These are phyloP conservation scores for Cyberlindnera bimundalis DNA, from an alignment of 805 yeast genomes.

Conservation along the genomic window DNA sequence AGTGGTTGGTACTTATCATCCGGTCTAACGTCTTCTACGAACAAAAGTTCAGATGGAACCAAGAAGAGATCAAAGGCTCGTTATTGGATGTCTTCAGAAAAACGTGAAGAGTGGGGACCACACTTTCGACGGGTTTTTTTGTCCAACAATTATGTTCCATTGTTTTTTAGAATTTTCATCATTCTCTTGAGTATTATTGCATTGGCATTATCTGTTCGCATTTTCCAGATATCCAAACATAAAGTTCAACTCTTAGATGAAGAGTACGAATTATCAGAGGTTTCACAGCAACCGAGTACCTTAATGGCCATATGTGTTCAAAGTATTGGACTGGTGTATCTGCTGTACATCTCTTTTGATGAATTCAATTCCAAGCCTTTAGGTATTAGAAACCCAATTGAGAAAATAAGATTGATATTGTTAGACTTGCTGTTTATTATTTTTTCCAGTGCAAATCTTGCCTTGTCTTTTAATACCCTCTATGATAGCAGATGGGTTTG, in stretches of 20 bases:
- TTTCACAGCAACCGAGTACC: slow-evolving; percentile 82
- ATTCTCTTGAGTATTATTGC: slow-evolving; percentile 62
- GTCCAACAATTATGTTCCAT: slow-evolving; percentile 77
- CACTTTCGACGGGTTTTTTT: slow-evolving; percentile 55
- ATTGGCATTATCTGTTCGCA: slow-evolving; percentile 64
- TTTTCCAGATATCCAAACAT: slow-evolving; percentile 41
- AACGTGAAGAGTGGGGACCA: slow-evolving; percentile 62
- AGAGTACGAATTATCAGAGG: slow-evolving; percentile 21
- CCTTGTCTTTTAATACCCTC: slow-evolving; percentile 80
- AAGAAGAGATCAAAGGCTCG: slow-evolving; percentile 53
- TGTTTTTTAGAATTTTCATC: slow-evolving; percentile 62
- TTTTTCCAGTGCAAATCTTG: slow-evolving; percentile 81
- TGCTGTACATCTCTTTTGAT: slow-evolving; percentile 80
- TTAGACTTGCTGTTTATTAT: slow-evolving; percentile 85
- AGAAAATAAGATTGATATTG: slow-evolving; percentile 76
- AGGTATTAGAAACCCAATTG: slow-evolving; percentile 82
- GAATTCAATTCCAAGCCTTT: slow-evolving; percentile 91
- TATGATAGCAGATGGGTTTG: slow-evolving; percentile 86
- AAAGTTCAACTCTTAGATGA: slow-evolving; percentile 14
- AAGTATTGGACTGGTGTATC: slow-evolving; percentile 69
- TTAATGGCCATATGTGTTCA: slow-evolving; percentile 90
- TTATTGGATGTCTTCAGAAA: slow-evolving; percentile 65
- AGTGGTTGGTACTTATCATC: slow-evolving; percentile 8
- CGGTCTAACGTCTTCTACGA: slow-evolving; percentile 1
- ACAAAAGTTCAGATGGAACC: slow-evolving; percentile 20